Base-by-base conservation (phyloP, 345 rosid species). In the Brassica nigra region DNA sequence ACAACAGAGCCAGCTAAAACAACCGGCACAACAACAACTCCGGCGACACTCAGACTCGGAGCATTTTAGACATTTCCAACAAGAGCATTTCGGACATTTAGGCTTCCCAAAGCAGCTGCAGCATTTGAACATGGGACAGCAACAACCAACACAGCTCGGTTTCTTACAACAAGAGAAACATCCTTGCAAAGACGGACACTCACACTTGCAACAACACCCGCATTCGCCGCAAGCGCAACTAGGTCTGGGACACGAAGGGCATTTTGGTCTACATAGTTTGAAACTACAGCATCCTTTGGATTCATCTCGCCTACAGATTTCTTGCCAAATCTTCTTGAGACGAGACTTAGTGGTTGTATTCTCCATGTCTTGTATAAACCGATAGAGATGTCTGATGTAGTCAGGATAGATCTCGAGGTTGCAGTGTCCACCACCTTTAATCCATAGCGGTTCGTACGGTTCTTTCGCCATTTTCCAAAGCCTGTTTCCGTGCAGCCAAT, bases 391-490 rank as follows among this genome's bases (percentile, higher is more conserved):
- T 74, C 89, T 85, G 66, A 96, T 90, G 84, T 89, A 96, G 74
- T 93, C 98, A 0, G 99, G 97, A 83, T 89, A 96, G 4, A 96
- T 89, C 88, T 96, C 99, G 75, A 96, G 84, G 85, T 96, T 96
- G 86, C 98, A 96, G 74, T 93, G 99, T 49, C 98, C 98, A 15
- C 98, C 99, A 27, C 99, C 99, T 86, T 96, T 93, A 64, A 96
- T 93, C 99, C 99, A 96, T 16, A 96, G 78, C 12, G 99, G 99
- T 78, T 93, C 97, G 6, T 89, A 93, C 0, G 99, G 94, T 68
- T 96, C 97, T 76, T 87, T 89, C 0, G 98, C 94, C 92, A 86
- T 85, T 78, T 93, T 89, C 97, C 97, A 96, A 8, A 96, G 89
- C 30, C 93, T 93, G 27, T 90, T 87, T 36, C 99, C 99, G 12